phyloP scores from a whole-genome alignment of 1,284 basidiomycete species.

The Singerocomus inundabilis region DNA sequence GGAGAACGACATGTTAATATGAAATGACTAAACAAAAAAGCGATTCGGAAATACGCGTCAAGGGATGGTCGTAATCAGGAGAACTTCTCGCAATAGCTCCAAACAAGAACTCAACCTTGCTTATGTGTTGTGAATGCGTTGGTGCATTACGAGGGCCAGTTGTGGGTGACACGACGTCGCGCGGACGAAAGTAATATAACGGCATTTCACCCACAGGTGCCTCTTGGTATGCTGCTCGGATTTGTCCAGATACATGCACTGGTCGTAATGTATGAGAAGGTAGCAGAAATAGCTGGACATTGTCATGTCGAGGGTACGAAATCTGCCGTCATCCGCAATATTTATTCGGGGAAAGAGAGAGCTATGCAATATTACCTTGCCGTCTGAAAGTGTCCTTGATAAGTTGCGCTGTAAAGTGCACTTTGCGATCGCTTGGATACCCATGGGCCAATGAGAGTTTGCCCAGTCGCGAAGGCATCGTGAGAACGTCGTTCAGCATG shows the following conservation, averaged over 20 bases:
- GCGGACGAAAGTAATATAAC: conserved; percentile 2
- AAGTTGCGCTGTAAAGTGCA: background rate
- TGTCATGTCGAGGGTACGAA: background rate
- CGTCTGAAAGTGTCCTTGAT: background rate
- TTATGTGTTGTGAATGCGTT: background rate
- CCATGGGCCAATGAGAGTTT: background rate
- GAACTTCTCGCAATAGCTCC: background rate
- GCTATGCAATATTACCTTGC: background rate
- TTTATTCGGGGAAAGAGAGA: background rate
- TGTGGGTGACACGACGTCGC: background rate
- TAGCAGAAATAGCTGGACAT: conserved; percentile 1
- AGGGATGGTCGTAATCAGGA: conserved; percentile 6
- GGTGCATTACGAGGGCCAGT: background rate
- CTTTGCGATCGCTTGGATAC: background rate
- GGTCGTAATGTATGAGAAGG: background rate
- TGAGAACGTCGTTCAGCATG: background rate
- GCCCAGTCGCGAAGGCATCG: background rate
- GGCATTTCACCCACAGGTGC: background rate
- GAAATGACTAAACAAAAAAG: conserved; percentile 2
- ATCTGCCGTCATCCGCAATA: background rate
- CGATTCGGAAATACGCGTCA: background rate
- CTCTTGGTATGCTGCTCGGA: conserved; percentile 1
- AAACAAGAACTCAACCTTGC: conserved; percentile 17
- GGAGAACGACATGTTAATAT: background rate
- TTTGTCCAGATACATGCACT: background rate